These are phyloP conservation scores for Antrodiella citrinella DNA, from an alignment of 768 basidiomycete genomes.

Conservation along the genomic window DNA sequence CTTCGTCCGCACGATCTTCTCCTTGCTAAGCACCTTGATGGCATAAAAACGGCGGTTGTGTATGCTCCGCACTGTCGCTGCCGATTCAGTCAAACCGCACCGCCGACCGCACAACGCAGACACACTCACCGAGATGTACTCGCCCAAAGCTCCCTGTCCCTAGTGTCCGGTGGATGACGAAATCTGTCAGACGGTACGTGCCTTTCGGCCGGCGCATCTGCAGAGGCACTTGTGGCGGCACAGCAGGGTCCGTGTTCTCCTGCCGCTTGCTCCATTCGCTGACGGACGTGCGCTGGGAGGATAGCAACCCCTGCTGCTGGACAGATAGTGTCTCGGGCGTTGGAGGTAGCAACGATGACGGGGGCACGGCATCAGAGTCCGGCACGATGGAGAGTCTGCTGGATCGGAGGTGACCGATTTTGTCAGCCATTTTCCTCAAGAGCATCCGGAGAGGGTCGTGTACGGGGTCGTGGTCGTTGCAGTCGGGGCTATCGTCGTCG, in stretches of 20 bases:
- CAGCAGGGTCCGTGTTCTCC: slow-evolving; percentile 2
- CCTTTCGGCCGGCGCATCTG: slow-evolving; percentile 47
- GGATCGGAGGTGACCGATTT: background rate
- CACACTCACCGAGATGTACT: slow-evolving; percentile 71
- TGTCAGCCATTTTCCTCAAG: slow-evolving; percentile 1
- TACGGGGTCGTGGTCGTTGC: too few relatives aligned
- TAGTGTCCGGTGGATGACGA: slow-evolving; percentile 72
- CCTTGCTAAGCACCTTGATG: slow-evolving; percentile 90
- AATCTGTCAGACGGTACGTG: slow-evolving; percentile 66
- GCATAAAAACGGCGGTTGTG: slow-evolving; percentile 96
- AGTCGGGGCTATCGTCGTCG: background rate
- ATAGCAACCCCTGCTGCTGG: slow-evolving; percentile 60
- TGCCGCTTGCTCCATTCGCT: slow-evolving; percentile 36
- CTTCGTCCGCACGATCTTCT: slow-evolving; percentile 85
- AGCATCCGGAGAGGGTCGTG: background rate
- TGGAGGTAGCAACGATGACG: slow-evolving; percentile 14
- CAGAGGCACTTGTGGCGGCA: slow-evolving; percentile 21
- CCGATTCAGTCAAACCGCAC: too few relatives aligned
- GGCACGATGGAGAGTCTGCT: background rate
- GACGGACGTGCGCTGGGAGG: slow-evolving; percentile 55
- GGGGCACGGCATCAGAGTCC: slow-evolving; percentile 9
- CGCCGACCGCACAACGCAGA: background rate
- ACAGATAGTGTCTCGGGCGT: slow-evolving; percentile 7
- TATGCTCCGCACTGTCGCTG: slow-evolving; percentile 59
- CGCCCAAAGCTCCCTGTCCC: slow-evolving; percentile 97